These are phyloP conservation scores for Hanseniaspora lachancei DNA, from an alignment of 805 yeast genomes.

Conservation along the genomic window DNA sequence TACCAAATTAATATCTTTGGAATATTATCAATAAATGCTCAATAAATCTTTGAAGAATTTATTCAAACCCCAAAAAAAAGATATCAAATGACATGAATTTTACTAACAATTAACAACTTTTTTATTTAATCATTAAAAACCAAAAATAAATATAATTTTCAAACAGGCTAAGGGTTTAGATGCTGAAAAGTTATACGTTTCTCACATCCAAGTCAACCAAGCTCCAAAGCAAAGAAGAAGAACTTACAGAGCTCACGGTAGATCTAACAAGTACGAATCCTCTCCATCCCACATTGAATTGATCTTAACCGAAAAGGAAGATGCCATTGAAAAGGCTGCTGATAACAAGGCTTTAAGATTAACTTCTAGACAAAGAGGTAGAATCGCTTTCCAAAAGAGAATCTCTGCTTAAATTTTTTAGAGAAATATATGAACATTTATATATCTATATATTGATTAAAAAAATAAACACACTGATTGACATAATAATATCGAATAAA, in stretches of 20 bases:
- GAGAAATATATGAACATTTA: slow-evolving; percentile 4
- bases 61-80: too few species aligned
- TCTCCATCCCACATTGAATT: slow-evolving; percentile 98
- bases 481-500: neutral
- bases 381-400: slow-evolving; percentile 80
- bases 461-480: slow-evolving; percentile 1
- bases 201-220: slow-evolving; percentile 99
- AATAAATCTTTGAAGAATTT: neutral
- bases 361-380: slow-evolving; percentile 84
- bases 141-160: slow-evolving; percentile 3
- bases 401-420: slow-evolving; percentile 43
- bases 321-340: slow-evolving; percentile 81
- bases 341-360: slow-evolving; percentile 59
- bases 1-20: too few species aligned
- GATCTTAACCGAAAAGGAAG: slow-evolving; percentile 88
- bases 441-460: neutral
- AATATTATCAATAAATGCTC: neutral
- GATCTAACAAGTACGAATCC: slow-evolving; percentile 98
- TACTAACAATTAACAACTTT: slow-evolving; percentile 8
- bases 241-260: slow-evolving; percentile 99
- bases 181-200: slow-evolving; percentile 79
- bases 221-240: slow-evolving; percentile 99
- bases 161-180: slow-evolving; percentile 85
- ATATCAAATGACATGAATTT: neutral
- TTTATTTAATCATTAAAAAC: neutral